Evolutionary conservation across 2,329 filamentous ascomycete genomes (phyloP).

Genomic region (Botryosphaeria agaves): DNA sequence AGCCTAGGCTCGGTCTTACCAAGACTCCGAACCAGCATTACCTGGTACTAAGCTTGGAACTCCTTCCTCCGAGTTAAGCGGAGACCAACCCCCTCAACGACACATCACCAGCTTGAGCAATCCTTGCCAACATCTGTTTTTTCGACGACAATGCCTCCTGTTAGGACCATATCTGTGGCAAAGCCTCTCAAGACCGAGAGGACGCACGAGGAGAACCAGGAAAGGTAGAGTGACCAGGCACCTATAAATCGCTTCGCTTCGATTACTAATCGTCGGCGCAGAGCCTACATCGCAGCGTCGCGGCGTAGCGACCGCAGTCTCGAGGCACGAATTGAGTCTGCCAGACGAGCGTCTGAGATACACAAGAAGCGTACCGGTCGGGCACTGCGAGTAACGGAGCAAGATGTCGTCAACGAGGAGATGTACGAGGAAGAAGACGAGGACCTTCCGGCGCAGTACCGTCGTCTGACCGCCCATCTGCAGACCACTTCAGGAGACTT

Average conservation of each 20-base stretch:
- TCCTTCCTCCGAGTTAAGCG: too few relatives aligned
- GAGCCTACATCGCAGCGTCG: slow-evolving; percentile 86
- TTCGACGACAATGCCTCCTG: slow-evolving; percentile 26
- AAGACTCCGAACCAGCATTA: too few relatives aligned
- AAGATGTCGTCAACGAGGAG: slow-evolving; percentile 78
- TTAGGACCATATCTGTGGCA: slow-evolving; percentile 10
- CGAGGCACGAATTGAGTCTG: slow-evolving; percentile 77
- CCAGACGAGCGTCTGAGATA: slow-evolving; percentile 73
- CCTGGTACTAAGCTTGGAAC: too few relatives aligned
- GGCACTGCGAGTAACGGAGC: slow-evolving; percentile 61
- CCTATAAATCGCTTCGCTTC: background rate
- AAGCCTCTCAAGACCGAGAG: slow-evolving; percentile 47
- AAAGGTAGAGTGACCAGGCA: slow-evolving; percentile 29
- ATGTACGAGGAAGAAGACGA: slow-evolving; percentile 96
- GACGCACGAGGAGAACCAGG: slow-evolving; percentile 67
- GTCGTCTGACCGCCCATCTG: slow-evolving; percentile 43
- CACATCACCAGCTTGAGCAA: too few relatives aligned
- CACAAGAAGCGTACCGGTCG: slow-evolving; percentile 80
- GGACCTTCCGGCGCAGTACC: slow-evolving; percentile 50
- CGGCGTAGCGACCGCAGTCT: slow-evolving; percentile 71
- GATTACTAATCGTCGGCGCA: slow-evolving; percentile 11
- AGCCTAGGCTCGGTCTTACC: too few relatives aligned
- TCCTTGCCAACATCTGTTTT: too few relatives aligned
- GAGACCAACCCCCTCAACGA: too few relatives aligned
- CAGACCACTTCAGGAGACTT: slow-evolving; percentile 42